Evolutionary conservation across 306 rosid genomes (phyloP), one percentile per base, ranked within the genome.

Genomic region (Trifolium subterraneum): DNA sequence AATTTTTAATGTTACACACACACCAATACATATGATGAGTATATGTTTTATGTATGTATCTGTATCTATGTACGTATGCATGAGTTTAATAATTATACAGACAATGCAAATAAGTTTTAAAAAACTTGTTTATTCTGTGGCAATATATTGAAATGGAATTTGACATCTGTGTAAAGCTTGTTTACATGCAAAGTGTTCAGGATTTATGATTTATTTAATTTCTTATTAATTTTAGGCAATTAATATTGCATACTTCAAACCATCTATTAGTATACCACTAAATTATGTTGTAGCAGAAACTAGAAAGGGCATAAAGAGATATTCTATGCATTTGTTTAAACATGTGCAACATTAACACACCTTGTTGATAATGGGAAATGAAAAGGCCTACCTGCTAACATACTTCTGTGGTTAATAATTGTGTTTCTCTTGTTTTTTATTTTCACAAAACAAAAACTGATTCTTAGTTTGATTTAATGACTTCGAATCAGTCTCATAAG

Each of bases 1-100:
- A 23, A 19, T 71, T 72, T 60, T 79, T 72, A 55, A 70, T 56
- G 56, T 47, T 74, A 29, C 22, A 4, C 13, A 64, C 29, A 36
- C 15, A 60, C 8, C 19, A 60, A 29, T 14, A 60, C 41, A 14
- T 29, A 60, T 8, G 3, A 14, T 8, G 3, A 2, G 11, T 39
- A 41, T 65, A 65, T 29, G 69, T 36, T 36, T 35, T 64, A 5
- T 16, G 9, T 19, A n/a, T 64, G 68, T 64, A 41, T 62, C 44
- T 38, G 7, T 38, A 36, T 38, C 29, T 64, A 64, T 64, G 20
- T 20, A 64, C 3, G 13, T 39, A 19, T 39, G 33, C 27, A 38
- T 38, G 69, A 18, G 16, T 16, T 63, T 33, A 35, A 62, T n/a
- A 62, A 33, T 62, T 62, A 33, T 61, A 29, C 10, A 1, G 20